Evolutionary conservation across 768 basidiomycete species (phyloP), one percentile per base, ranked within the genome.

Genomic region (Russula sp.): DNA sequence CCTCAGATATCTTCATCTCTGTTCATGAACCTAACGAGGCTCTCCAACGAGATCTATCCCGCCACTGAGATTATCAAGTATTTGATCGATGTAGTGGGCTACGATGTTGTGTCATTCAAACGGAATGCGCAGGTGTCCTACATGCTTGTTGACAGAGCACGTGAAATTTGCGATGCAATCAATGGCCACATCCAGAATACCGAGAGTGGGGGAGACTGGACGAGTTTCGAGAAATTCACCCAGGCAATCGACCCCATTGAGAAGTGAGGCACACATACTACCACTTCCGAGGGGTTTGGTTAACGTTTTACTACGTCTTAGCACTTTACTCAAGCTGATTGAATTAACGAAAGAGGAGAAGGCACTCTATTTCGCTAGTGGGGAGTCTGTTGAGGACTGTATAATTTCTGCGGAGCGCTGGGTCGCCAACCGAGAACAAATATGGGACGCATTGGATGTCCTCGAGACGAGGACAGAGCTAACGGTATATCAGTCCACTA

Each of bases 71-170:
- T 68, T 20, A 58, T 65, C 66, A 68, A 65, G 40, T 60, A 61
- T 42, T 50, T 69, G 16, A 39, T 69, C 34, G 59, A 66, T 48
- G 40, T 50, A 18, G 39, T 69, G 1, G 62, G 62, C 16, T 59
- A 51, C 10, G 61, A 69, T 54, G 65, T 64, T 4, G 51, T 47
- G 27, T 50, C 59, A 9, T 65, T 66, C 56, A 59, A 47, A 18
- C 68, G 68, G 31, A 69, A 69, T 59, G 32, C 68, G 11, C 68
- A 66, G n/a, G 55, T 62, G 54, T 63, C 64, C 31, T 69, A 66
- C 55, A 31, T 66, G 14, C 64, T 66, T 42, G 62, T 69, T 10
- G 61, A 61, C 54, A 45, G 68, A n/a, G 61, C 58, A 45, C 65
- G 68, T 31, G 61, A 69, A 6, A 61, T 69, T 16, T 66, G 65